Evolutionary conservation across 805 yeast genomes (phyloP).

Genomic region (Yamadazyma philogaea): DNA sequence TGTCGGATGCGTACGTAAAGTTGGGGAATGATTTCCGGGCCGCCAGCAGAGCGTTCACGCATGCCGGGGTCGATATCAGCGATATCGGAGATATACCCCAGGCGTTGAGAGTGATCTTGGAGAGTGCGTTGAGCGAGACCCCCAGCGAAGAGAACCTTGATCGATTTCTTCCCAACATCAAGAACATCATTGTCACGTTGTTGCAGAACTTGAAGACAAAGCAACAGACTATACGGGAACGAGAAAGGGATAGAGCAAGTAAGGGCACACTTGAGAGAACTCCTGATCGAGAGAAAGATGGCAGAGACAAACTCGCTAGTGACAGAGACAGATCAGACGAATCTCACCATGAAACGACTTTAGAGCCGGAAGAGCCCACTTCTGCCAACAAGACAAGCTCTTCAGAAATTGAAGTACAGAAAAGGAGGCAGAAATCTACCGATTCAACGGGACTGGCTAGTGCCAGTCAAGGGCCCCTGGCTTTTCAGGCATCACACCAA

Average conservation of each 20-base stretch:
- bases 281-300: neutral
- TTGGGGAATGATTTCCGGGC: constrained; percentile 92
- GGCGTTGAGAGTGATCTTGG: constrained; percentile 72
- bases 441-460: neutral
- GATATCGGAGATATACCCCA: constrained; percentile 92
- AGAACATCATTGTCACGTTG: constrained; percentile 79
- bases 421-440: constrained; percentile 4
- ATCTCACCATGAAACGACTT: neutral
- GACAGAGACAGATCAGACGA: neutral
- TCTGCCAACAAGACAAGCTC: neutral
- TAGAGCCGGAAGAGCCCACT: too few species aligned
- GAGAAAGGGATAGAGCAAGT: constrained; percentile 3
- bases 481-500: neutral
- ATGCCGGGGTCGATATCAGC: constrained; percentile 73
- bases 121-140: constrained; percentile 78
- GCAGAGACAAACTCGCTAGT: neutral
- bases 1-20: constrained; percentile 86
- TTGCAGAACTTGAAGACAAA: constrained; percentile 78
- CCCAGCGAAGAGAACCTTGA: constrained; percentile 84
- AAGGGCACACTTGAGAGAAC: too few species aligned
- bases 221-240: constrained; percentile 44
- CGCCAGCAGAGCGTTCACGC: constrained; percentile 74
- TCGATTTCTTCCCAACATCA: constrained; percentile 73
- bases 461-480: neutral
- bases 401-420: constrained; percentile 3